Evolutionary conservation across 129 eudicot species (phyloP).

Genomic region (Apium graveolens): DNA sequence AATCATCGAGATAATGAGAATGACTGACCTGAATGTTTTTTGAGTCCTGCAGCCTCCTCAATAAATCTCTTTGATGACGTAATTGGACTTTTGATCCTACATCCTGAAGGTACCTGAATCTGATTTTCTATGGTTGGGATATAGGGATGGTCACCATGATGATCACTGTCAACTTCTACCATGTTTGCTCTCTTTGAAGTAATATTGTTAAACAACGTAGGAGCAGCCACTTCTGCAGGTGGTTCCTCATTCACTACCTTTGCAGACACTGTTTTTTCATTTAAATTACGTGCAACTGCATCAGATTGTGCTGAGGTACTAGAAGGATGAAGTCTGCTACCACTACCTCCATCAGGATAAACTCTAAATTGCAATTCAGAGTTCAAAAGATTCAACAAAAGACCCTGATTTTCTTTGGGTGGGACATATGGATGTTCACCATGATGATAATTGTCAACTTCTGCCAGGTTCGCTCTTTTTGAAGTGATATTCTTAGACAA

Average conservation of each 20-base stretch:
- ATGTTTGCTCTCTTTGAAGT: not conserved
- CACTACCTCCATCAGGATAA: slow-evolving; percentile 5
- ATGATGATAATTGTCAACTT: not conserved
- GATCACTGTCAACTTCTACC: not conserved
- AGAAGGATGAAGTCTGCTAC: not conserved
- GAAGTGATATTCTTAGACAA: not conserved
- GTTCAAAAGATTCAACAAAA: slow-evolving; percentile 21
- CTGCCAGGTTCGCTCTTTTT: not conserved
- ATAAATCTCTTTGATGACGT: not conserved
- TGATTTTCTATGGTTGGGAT: not conserved
- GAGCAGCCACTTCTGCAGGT: not conserved
- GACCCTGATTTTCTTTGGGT: not conserved
- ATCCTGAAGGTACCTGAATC: not conserved
- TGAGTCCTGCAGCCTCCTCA: slow-evolving; percentile 4
- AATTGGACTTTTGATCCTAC: not conserved
- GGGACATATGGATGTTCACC: not conserved
- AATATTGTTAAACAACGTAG: not conserved
- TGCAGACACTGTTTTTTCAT: slow-evolving; percentile 6
- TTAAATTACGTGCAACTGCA: not conserved
- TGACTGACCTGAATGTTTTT: slow-evolving; percentile 23
- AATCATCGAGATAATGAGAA: not conserved
- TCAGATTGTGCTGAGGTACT: not conserved
- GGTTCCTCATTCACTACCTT: not conserved
- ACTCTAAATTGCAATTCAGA: slow-evolving; percentile 14
- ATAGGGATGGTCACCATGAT: not conserved